These are phyloP conservation scores for Pleochaeta shiraiana DNA, from an alignment of 2,329 filamentous ascomycete species.

Conservation along the genomic window DNA sequence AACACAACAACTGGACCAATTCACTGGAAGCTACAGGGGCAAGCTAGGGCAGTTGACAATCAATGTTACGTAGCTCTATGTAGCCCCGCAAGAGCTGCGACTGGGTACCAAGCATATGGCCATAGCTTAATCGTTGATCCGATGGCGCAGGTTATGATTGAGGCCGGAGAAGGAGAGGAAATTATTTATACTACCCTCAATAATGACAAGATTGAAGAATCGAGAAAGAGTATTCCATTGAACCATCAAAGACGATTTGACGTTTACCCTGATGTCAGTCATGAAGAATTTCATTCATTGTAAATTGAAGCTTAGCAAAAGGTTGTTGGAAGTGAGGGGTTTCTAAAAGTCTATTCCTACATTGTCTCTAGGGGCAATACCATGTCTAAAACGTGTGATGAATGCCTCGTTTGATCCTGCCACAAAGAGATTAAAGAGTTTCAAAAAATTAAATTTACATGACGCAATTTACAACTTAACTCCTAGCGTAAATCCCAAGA, in stretches of 20 bases:
- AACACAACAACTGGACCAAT: conserved; percentile 81
- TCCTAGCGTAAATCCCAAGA: too few relatives aligned
- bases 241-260: conserved; percentile 76
- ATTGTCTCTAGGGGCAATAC: too few relatives aligned
- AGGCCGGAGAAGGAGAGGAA: conserved; percentile 58
- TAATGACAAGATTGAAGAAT: conserved; percentile 45
- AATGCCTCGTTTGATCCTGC: too few relatives aligned
- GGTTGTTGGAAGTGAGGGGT: too few relatives aligned
- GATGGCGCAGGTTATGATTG: conserved; percentile 57
- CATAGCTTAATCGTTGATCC: conserved; percentile 81
- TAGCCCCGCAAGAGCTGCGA: conserved; percentile 64
- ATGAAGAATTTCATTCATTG: too few relatives aligned
- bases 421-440: too few relatives aligned
- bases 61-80: conserved; percentile 88
- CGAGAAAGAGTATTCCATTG: conserved; percentile 66
- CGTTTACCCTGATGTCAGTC: conserved; percentile 75
- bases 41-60: conserved; percentile 76
- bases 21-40: conserved; percentile 72
- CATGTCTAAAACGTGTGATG: too few relatives aligned
- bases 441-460: too few relatives aligned
- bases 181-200: conserved; percentile 54
- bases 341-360: too few relatives aligned
- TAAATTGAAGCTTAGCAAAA: too few relatives aligned
- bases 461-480: too few relatives aligned
- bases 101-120: conserved; percentile 77